These are phyloP conservation scores for Neophaeococcomyces aloes DNA, from an alignment of 2,329 filamentous ascomycete species.

Conservation along the genomic window DNA sequence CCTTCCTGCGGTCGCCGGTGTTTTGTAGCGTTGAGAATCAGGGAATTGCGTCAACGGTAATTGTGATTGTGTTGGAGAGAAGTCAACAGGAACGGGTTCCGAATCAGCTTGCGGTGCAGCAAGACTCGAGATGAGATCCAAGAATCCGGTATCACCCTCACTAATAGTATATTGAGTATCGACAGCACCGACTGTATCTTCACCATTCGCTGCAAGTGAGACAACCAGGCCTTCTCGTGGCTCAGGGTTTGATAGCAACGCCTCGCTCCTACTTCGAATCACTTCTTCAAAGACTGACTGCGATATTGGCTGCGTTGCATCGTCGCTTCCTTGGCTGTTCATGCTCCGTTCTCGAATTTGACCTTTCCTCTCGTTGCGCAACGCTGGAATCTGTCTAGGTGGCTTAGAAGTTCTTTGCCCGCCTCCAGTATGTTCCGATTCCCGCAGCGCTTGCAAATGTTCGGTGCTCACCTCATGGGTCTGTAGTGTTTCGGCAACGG, in stretches of 20 bases:
- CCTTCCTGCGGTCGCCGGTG: slow-evolving; percentile 31
- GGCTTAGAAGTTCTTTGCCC: neutral
- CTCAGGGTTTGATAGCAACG: slow-evolving; percentile 17
- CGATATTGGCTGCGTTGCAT: slow-evolving; percentile 36
- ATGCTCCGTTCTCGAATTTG: slow-evolving; percentile 28
- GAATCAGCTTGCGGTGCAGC: slow-evolving; percentile 17
- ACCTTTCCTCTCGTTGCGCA: neutral
- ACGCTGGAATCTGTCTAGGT: neutral
- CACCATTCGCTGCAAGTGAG: too few relatives aligned
- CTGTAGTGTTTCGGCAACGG: slow-evolving; percentile 17
- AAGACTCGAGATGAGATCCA: slow-evolving; percentile 33
- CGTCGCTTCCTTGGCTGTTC: slow-evolving; percentile 26
- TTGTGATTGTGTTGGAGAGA: slow-evolving; percentile 22
- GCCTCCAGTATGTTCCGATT: slow-evolving; percentile 1
- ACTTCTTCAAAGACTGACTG: slow-evolving; percentile 35
- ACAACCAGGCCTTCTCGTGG: slow-evolving; percentile 2
- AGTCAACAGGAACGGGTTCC: slow-evolving; percentile 10
- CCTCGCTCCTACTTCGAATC: slow-evolving; percentile 29
- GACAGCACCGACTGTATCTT: slow-evolving; percentile 22
- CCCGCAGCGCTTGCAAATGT: slow-evolving; percentile 5
- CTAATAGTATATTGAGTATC: slow-evolving; percentile 30
- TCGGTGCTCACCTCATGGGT: slow-evolving; percentile 10
- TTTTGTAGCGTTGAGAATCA: slow-evolving; percentile 36
- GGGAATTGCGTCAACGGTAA: slow-evolving; percentile 33
- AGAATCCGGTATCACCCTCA: slow-evolving; percentile 35